Evolutionary conservation across 2,329 filamentous ascomycete genomes (phyloP).

Genomic region (Nothopassalora personata): DNA sequence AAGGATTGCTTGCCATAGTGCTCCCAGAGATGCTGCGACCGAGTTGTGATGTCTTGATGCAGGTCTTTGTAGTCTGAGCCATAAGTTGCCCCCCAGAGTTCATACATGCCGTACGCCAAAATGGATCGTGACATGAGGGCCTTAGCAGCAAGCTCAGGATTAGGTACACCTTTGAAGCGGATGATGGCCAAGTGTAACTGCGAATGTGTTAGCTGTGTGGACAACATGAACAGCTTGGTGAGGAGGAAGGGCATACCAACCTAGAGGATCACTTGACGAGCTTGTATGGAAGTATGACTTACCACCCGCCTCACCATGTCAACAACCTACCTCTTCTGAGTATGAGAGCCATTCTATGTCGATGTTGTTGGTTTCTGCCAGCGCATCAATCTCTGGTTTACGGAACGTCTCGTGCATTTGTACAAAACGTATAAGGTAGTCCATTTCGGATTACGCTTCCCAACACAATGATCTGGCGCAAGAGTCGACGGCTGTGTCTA

Average conservation of each 20-base stretch:
- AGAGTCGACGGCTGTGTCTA: too few species aligned
- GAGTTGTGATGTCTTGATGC: constrained; percentile 57
- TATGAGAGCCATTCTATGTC: constrained; percentile 71
- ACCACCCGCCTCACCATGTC: constrained; percentile 8
- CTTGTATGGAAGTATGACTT: neutral
- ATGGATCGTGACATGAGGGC: constrained; percentile 70
- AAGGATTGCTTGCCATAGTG: constrained; percentile 64
- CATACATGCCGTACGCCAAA: constrained; percentile 75
- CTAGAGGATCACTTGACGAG: neutral
- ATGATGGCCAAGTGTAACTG: constrained; percentile 86
- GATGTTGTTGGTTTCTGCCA: constrained; percentile 65
- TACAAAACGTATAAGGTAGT: constrained; percentile 84
- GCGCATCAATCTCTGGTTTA: constrained; percentile 71
- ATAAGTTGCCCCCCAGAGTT: constrained; percentile 74
- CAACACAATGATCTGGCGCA: too few species aligned
- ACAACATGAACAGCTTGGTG: neutral
- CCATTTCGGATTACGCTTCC: constrained; percentile 38
- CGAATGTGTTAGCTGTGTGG: neutral
- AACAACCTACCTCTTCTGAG: constrained; percentile 58
- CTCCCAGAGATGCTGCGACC: constrained; percentile 61
- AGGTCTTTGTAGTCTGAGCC: constrained; percentile 56
- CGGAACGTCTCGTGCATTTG: constrained; percentile 91
- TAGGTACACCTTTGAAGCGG: constrained; percentile 42
- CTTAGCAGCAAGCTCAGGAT: constrained; percentile 48
- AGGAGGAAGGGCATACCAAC: neutral